Percentiles rank a stretch among this genome's conserved stretches.
These are phyloP conservation scores for Austropuccinia psidii DNA, from an alignment of 1,284 basidiomycete genomes.

Conservation along the genomic window DNA sequence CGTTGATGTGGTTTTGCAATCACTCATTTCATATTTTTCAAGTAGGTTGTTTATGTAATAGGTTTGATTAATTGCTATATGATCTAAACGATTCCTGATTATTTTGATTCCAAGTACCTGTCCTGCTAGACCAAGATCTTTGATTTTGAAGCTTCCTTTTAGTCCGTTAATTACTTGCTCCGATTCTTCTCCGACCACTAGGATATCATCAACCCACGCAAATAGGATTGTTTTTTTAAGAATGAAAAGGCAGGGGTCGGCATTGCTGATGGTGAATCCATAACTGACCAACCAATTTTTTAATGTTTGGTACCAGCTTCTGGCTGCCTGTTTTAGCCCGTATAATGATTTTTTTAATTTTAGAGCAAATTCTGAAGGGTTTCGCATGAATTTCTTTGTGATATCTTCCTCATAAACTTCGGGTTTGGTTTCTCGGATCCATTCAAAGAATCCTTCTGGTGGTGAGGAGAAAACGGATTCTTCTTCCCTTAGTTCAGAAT, in stretches of 20 bases:
- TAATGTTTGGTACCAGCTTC: not conserved
- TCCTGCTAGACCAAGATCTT: not conserved
- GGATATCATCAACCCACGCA: conserved; percentile 11
- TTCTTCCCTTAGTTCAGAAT: not conserved
- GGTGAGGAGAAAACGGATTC: not conserved
- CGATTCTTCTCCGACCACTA: not conserved
- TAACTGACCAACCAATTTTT: not conserved
- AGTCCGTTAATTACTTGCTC: not conserved
- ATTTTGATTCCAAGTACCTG: conserved; percentile 5
- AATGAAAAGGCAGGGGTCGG: not conserved
- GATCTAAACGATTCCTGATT: no score
- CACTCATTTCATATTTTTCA: no score
- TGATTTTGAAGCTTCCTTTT: conserved; percentile 2
- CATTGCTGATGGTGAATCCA: not conserved
- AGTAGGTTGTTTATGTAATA: no score
- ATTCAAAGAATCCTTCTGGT: conserved; percentile 4
- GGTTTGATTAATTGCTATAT: no score
- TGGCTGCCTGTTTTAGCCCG: not conserved
- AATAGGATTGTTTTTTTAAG: not conserved
- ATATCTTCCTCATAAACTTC: not conserved
- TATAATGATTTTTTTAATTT: conserved; percentile 9
- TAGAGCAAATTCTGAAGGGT: not conserved
- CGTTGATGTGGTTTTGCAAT: no score
- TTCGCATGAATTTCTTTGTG: not conserved
- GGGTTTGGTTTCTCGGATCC: conserved; percentile 4